phyloP scores from a whole-genome alignment of 2,329 filamentous ascomycete species.

The Coleophoma eucalyptorum region DNA sequence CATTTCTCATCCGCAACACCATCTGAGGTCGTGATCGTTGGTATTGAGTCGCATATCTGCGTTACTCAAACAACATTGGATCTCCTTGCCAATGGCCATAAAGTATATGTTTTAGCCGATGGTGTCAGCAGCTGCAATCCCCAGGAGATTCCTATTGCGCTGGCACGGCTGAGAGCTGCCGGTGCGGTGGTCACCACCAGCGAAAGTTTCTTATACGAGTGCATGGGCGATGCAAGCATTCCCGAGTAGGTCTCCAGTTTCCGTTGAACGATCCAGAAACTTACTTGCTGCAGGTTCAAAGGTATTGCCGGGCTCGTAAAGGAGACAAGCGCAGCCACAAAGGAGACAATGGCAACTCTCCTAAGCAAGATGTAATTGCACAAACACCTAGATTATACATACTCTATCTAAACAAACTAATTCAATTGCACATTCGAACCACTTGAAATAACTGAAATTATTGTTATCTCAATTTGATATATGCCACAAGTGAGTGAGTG shows the following conservation, averaged over 20 bases:
- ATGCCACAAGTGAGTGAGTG: too few species aligned
- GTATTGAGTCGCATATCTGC: slow-evolving; percentile 93
- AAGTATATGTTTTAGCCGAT: slow-evolving; percentile 84
- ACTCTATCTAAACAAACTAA: too few species aligned
- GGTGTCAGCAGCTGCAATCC: slow-evolving; percentile 84
- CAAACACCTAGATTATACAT: too few species aligned
- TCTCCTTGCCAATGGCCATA: slow-evolving; percentile 68
- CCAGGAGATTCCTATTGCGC: slow-evolving; percentile 75
- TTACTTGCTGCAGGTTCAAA: slow-evolving; percentile 51
- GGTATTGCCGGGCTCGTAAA: slow-evolving; percentile 74
- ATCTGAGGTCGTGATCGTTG: slow-evolving; percentile 71
- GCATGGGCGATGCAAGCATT: slow-evolving; percentile 75
- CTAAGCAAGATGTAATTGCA: slow-evolving; percentile 55
- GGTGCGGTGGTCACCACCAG: slow-evolving; percentile 80
- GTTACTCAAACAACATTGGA: slow-evolving; percentile 90
- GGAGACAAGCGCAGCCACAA: slow-evolving; percentile 69
- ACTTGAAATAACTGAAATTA: too few species aligned
- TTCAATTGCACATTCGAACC: too few species aligned
- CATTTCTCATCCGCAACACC: slow-evolving; percentile 30
- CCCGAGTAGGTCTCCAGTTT: slow-evolving; percentile 38
- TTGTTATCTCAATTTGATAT: too few species aligned
- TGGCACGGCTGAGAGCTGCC: slow-evolving; percentile 70
- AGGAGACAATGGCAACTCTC: slow-evolving; percentile 61
- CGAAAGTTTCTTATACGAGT: slow-evolving; percentile 88
- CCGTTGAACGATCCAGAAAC: slow-evolving; percentile 1